Conservation (phyloP, 805 yeast species). For the Yarrowia osloensis region DNA sequence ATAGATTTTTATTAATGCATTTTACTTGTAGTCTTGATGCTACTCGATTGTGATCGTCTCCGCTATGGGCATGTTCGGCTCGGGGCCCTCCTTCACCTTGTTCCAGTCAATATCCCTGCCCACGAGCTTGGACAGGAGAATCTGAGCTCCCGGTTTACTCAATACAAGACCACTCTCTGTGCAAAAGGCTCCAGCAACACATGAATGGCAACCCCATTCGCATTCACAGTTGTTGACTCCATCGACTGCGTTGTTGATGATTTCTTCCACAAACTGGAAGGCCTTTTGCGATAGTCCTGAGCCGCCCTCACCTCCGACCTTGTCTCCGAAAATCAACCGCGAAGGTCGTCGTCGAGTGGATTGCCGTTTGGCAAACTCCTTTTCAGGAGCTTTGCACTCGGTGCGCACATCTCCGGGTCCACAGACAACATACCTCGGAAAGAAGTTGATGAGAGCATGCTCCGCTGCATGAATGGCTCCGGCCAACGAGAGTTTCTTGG, state of each 20-base stretch:
- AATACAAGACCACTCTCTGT: slow-evolving; percentile 78
- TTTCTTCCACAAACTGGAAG: slow-evolving; percentile 71
- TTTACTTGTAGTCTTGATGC: not conserved
- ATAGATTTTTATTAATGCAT: not conserved
- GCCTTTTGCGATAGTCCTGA: slow-evolving; percentile 79
- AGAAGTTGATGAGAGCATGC: slow-evolving; percentile 78
- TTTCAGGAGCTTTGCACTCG: slow-evolving; percentile 97
- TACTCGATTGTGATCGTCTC: slow-evolving; percentile 1
- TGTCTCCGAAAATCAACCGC: slow-evolving; percentile 78
- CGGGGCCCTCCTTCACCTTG: slow-evolving; percentile 45
- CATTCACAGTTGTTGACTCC: slow-evolving; percentile 67
- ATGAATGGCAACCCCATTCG: slow-evolving; percentile 70
- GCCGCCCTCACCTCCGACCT: slow-evolving; percentile 77
- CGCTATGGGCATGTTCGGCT: slow-evolving; percentile 37
- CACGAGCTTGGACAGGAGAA: slow-evolving; percentile 63
- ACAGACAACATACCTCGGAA: slow-evolving; percentile 72
- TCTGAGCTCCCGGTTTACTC: slow-evolving; percentile 81
- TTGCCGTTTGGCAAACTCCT: slow-evolving; percentile 81
- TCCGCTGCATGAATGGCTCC: slow-evolving; percentile 97
- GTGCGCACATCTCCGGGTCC: slow-evolving; percentile 72
- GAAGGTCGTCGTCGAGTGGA: slow-evolving; percentile 80
- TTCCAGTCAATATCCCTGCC: slow-evolving; percentile 55
- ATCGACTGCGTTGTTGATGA: slow-evolving; percentile 49
- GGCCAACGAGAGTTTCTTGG: slow-evolving; percentile 66
- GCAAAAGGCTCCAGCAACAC: slow-evolving; percentile 83